Base-by-base conservation (phyloP, 179 eudicot genomes). In the Beta corolliflora region DNA sequence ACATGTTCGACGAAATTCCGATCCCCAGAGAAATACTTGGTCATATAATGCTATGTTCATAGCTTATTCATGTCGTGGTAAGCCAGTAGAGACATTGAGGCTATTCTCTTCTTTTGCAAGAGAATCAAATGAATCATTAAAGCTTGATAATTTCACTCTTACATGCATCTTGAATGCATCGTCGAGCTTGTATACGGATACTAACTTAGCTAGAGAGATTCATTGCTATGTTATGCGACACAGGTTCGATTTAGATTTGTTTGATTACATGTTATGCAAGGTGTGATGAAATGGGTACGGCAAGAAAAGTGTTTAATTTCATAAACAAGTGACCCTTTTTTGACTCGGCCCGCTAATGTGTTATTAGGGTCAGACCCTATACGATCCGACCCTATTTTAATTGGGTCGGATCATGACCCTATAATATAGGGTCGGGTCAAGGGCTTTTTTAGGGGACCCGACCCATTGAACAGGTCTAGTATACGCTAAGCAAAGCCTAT, bases 1-100 rank as follows among this genome's bases (percentile, higher is more conserved):
- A 85, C 46, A 85, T 92, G 90, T 92, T 92, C 84, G 92, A 91
- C 67, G 79, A 88, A 87, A 92, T 91, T 25, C 29, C 29, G 29
- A 25, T 76, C 88, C 89, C 4, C 61, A 80, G 5, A 81, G 88
- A 25, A 84, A 88, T 71, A 86, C 88, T 4, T 91, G 90, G 80
- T 80, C 89, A 36, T 88, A 81, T 72, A 92, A 92, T 73, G 89
- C 91, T 69, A 81, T 92, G 81, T 82, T 89, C 21, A 83, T 88
- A 44, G 89, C 89, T 45, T 88, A 85, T 76, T 84, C 89, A 3
- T 59, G 53, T 45, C 84, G 85, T 53, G 71, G 78, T 56, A 68
- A 65, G 71, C 79, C 81, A 3, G 9, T 68, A 1, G 91, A 91
- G 14, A 78, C 92, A n/a, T 70, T 92, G 45, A 16, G 61, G 61